Conservation (phyloP, 225 moss, liverwort and hornwort species). For the Polytrichum formosum region DNA sequence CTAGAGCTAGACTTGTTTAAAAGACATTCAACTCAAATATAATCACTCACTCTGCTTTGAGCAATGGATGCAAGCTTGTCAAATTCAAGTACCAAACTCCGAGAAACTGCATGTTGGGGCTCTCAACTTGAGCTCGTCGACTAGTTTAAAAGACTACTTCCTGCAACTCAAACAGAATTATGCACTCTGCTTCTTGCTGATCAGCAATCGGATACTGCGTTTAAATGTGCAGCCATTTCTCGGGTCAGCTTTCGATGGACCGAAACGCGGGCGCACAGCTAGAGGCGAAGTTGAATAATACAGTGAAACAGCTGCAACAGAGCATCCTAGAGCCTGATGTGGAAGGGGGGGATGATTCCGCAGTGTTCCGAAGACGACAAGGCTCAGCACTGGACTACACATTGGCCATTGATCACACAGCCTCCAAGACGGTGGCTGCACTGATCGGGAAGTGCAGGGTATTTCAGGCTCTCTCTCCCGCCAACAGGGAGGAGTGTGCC, state of each 20-base stretch:
- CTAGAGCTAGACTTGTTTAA: not conserved
- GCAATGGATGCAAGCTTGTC: no score
- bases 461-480: constrained; percentile 14
- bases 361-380: constrained; percentile 4
- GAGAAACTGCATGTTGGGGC: no score
- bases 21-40: not conserved
- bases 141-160: no score
- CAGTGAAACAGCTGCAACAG: constrained; percentile 19
- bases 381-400: constrained; percentile 24
- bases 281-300: constrained; percentile 8
- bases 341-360: constrained; percentile 10
- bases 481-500: constrained; percentile 21
- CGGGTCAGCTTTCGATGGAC: constrained; percentile 16
- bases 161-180: no score
- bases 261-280: constrained; percentile 1
- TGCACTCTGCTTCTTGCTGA: not conserved
- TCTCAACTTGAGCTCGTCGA: not conserved
- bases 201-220: not conserved
- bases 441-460: constrained; percentile 32
- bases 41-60: not conserved
- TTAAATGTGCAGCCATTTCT: constrained; percentile 20
- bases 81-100: no score
- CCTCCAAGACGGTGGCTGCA: constrained; percentile 18
- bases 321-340: constrained; percentile 19
- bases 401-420: constrained; percentile 36